Base-by-base conservation (phyloP, 2,329 filamentous ascomycete species). In the Colletotrichum nymphaeae region DNA sequence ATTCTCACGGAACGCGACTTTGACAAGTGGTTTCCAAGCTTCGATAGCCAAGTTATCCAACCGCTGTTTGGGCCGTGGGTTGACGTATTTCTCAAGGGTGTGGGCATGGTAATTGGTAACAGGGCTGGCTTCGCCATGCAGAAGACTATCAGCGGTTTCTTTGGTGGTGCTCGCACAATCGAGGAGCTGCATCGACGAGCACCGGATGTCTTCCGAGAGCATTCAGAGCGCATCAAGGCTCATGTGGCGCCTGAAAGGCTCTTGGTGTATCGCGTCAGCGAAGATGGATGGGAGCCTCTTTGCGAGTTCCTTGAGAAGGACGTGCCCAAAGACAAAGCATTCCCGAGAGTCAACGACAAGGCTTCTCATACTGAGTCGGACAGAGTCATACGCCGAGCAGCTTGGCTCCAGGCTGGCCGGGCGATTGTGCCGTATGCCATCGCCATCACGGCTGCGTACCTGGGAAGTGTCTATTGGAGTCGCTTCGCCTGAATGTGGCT, bases 221-320 rank as follows among this genome's bases (percentile, higher is more conserved):
- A 75, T 56, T 71, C 64, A 26, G 63, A 69, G 67, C 46, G 65
- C n/a, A 30, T 74, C 16, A 76, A 73, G 46, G 57, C 71, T 4
- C 60, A 69, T 11, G 69, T 72, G 11, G 70, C 66, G 1, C 24
- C 69, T 8, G 67, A 69, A 3, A 56, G 66, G 30, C 57, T 76
- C n/a, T 67, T 75, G 22, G 62, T 73, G 19, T 71, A 75, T 52
- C 57, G 53, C 14, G 42, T 69, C 5, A 67, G 72, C 11, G 64
- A 81, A 63, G 81, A 86, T 46, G 85, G 84, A 1, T 87, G 86
- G 85, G 80, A 78, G 46, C 83, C 83, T 11, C 76, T 88, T 28
- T 87, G 85, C 74, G 73, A 79, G 68, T 85, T 86, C 63, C 63
- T 86, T 53, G 81, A 78, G 0, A 82, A 81, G 46, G 76, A 79